phyloP scores from a whole-genome alignment of 23 red algal genomes.

The Chondrus crispus region DNA sequence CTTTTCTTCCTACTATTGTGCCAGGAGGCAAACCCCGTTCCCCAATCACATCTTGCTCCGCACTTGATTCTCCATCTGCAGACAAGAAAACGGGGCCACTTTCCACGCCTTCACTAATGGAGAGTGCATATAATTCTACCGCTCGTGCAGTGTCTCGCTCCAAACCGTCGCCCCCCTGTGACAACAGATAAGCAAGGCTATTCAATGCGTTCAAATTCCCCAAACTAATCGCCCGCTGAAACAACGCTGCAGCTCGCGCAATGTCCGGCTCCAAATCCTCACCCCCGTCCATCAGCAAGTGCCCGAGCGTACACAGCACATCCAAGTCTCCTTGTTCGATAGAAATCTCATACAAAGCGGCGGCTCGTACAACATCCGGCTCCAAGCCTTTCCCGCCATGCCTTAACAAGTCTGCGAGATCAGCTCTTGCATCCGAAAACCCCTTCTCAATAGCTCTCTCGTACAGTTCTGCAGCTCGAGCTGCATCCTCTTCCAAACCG shows the following conservation, averaged over 20 bases:
- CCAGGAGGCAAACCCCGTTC: too few relatives aligned
- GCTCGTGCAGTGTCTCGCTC: constrained; percentile 6
- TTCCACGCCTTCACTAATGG: too few relatives aligned
- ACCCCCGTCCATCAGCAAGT: constrained; percentile 26
- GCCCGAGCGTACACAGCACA: constrained; percentile 24
- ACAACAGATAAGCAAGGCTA: constrained; percentile 10
- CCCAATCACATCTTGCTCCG: too few relatives aligned
- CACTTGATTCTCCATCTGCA: too few relatives aligned
- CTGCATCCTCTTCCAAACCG: constrained; percentile 3
- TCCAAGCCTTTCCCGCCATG: constrained; percentile 6
- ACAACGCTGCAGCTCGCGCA: constrained; percentile 12
- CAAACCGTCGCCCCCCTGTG: constrained; percentile 17
- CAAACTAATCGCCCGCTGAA: constrained; percentile 41
- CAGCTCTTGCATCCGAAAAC: constrained; percentile 22
- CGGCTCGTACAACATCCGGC: background rate
- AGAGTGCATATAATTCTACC: constrained; percentile 12
- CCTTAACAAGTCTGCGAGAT: constrained; percentile 25
- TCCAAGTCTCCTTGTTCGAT: constrained; percentile 11
- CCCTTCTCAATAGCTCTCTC: constrained; percentile 49
- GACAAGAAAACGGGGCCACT: too few relatives aligned
- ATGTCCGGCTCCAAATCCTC: constrained; percentile 15
- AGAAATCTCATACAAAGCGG: constrained; percentile 43
- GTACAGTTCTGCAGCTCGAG: constrained; percentile 37
- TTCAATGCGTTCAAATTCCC: constrained; percentile 39
- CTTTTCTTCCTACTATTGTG: background rate